Percentiles rank a stretch among this genome's conserved stretches.
Evolutionary conservation across 768 basidiomycete genomes (phyloP).

Genomic region (Russula earlei): DNA sequence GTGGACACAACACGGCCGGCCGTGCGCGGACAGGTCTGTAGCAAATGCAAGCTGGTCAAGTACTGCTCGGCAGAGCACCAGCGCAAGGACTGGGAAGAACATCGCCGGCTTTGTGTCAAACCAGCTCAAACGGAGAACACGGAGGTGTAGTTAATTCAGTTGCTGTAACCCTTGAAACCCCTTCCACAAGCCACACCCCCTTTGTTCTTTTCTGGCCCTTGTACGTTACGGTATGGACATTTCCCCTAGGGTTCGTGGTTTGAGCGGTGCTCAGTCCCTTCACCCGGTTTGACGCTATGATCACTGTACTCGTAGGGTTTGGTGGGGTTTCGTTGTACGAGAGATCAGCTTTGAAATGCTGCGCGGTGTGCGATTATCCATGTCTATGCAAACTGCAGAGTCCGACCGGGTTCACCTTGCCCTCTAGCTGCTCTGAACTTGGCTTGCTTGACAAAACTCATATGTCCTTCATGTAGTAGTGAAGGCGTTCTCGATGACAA

Average conservation of each 20-base stretch:
- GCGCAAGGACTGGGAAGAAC: slow-evolving; percentile 70
- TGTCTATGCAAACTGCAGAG: background rate
- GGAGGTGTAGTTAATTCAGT: background rate
- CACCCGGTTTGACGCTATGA: background rate
- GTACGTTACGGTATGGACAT: background rate
- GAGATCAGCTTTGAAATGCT: background rate
- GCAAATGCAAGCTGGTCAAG: slow-evolving; percentile 70
- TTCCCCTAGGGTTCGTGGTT: background rate
- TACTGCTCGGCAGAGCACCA: slow-evolving; percentile 72
- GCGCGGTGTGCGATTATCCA: no score
- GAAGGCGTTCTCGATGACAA: background rate
- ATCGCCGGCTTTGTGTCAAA: slow-evolving; percentile 56
- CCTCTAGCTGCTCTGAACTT: background rate
- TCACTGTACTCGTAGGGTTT: slow-evolving; percentile 4
- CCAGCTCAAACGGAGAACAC: slow-evolving; percentile 18
- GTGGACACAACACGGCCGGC: slow-evolving; percentile 5
- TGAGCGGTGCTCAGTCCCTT: background rate
- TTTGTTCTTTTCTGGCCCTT: background rate
- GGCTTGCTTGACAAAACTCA: background rate
- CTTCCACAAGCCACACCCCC: background rate
- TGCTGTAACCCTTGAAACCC: background rate
- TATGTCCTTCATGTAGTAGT: background rate
- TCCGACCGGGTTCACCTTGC: background rate
- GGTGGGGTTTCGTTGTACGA: background rate
- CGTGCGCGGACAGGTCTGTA: slow-evolving; percentile 49